Evolutionary conservation across 2,329 filamentous ascomycete species (phyloP), one percentile per base, ranked within the genome.

Genomic region (Gaeumannomyces tritici): DNA sequence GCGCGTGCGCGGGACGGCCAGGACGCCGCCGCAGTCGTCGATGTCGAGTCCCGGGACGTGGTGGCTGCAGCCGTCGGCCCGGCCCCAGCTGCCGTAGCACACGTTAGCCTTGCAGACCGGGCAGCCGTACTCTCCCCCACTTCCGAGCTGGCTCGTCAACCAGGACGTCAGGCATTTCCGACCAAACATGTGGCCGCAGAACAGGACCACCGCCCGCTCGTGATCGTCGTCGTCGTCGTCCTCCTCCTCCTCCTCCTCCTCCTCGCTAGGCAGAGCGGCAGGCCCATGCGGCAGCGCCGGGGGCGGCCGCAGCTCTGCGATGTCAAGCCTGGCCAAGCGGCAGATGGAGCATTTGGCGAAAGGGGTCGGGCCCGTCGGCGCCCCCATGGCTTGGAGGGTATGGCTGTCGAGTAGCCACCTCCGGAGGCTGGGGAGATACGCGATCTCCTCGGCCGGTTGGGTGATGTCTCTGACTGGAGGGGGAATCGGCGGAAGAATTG

Each of bases 121-220:
- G 35, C 58, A 60, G 13, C 28, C 6, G n/a, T 27, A 51, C 21
- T 51, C 35, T 11, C 12, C 15, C n/a, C 26, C 33, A 2, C 2
- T n/a, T n/a, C 13, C 42, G 21, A 33, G 18, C 12, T 28, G 3
- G 59, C 9, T 15, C 59, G n/a, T 9, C 18, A 51, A 28, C 47
- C 47, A 61, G 21, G 51, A 7, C 7, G 47, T 54, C 2, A 55
- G 28, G 51, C 59, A 61, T 21, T 55, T 24, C 2, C 29, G 21
- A 51, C 47, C 59, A 24, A 61, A 55, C 51, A 61, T 61, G 59
- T 61, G 59, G 29, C 47, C 59, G 51, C 59, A 61, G 4, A 47
- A 47, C 8, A 61, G 7, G 13, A 55, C 47, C 9, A 35, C 42
- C 2, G 59, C 47, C 26, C 4, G 18, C n/a, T 60, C 59, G 5